A percentile compares a stretch with the other conserved stretches of the same genome.
These are phyloP conservation scores for Ophiostoma ulmi DNA, from an alignment of 2,329 filamentous ascomycete species.

Conservation along the genomic window DNA sequence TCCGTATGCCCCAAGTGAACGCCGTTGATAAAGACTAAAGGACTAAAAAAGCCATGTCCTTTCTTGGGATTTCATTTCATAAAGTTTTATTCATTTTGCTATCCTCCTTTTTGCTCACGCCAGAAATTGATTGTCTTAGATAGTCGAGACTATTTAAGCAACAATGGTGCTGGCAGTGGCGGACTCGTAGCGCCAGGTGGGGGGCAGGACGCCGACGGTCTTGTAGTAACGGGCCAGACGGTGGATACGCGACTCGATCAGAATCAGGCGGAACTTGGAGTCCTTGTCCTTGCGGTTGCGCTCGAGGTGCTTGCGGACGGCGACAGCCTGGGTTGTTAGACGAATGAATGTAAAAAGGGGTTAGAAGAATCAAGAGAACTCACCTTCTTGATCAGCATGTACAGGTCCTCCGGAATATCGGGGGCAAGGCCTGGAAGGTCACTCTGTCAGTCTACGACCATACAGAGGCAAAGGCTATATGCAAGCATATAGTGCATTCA, in stretches of 20 bases:
- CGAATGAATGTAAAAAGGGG: background rate
- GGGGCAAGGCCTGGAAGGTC: conserved; percentile 92
- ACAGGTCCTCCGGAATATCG: conserved; percentile 98
- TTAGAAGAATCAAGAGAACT: conserved; percentile 22
- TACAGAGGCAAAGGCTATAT: conserved; percentile 64
- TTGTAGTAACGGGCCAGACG: conserved; percentile 96
- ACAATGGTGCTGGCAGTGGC: conserved; percentile 93
- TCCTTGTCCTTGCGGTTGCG: conserved; percentile 99
- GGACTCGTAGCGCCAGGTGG: conserved; percentile 98
- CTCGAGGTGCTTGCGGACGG: conserved; percentile 99
- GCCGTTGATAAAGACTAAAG: conserved; percentile 5
- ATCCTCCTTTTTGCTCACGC: conserved; percentile 14
- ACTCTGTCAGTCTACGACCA: conserved; percentile 90
- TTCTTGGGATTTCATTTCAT: background rate
- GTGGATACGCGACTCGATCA: conserved; percentile 99
- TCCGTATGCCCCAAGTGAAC: conserved; percentile 16
- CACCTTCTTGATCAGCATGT: conserved; percentile 99
- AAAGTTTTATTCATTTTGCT: conserved; percentile 12
- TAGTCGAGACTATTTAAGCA: conserved; percentile 57
- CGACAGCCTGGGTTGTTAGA: conserved; percentile 62
- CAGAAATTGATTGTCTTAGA: background rate
- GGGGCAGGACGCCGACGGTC: conserved; percentile 77
- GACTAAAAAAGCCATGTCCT: background rate
- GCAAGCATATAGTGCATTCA: conserved; percentile 17
- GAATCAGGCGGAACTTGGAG: conserved; percentile 99